These are phyloP conservation scores for Gonapodya sp. DNA, from an alignment of 192 early-diverging fungal genomes.

Conservation along the genomic window DNA sequence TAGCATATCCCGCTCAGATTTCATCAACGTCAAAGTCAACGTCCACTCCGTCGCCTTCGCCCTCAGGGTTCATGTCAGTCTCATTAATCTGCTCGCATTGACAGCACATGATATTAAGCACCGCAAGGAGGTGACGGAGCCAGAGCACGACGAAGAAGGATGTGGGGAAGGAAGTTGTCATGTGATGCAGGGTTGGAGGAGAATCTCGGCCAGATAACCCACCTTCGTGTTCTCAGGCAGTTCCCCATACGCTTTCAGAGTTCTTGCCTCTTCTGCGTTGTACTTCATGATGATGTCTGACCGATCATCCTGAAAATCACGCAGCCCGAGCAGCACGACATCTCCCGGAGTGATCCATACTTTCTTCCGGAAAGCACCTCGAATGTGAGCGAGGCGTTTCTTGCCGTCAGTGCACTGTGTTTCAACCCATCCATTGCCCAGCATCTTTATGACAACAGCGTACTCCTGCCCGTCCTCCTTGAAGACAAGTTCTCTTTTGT, in stretches of 20 bases:
- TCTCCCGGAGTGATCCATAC: constrained; percentile 84
- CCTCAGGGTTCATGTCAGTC: constrained; percentile 11
- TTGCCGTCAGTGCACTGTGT: constrained; percentile 80
- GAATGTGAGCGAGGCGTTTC: constrained; percentile 89
- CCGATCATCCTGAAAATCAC: constrained; percentile 88
- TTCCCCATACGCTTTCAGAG: constrained; percentile 89
- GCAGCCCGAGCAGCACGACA: constrained; percentile 75
- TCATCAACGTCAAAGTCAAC: constrained; percentile 17
- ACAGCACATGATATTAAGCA: too few relatives aligned
- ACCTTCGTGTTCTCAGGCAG: constrained; percentile 70
- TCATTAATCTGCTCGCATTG: constrained; percentile 11
- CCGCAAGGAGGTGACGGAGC: too few relatives aligned
- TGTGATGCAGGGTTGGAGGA: background rate
- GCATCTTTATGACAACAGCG: constrained; percentile 86
- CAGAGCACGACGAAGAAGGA: too few relatives aligned
- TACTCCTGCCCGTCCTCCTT: constrained; percentile 98
- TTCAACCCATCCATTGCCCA: constrained; percentile 92
- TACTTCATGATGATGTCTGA: constrained; percentile 95
- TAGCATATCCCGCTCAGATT: constrained; percentile 9
- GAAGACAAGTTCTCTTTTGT: constrained; percentile 95
- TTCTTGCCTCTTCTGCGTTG: constrained; percentile 85
- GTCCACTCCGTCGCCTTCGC: constrained; percentile 12
- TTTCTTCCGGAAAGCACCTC: constrained; percentile 97
- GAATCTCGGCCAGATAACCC: background rate
- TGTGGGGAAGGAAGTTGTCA: background rate